Conservation (phyloP, 1,284 basidiomycete species). For the Flammula alnicola region DNA sequence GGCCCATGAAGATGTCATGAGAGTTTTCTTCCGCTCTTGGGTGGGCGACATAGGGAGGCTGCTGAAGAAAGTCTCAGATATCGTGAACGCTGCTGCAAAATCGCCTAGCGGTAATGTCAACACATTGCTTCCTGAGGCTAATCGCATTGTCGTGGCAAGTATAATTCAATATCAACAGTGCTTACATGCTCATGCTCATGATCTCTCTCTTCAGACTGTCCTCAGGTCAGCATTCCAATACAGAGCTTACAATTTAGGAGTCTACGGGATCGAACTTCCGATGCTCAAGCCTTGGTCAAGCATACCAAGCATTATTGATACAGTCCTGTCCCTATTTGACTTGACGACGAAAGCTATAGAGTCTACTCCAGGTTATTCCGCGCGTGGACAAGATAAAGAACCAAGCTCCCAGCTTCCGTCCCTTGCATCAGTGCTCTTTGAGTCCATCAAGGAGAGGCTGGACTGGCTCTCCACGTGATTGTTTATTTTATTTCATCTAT, state of each 20-base stretch:
- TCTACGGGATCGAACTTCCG: slow-evolving; percentile 79
- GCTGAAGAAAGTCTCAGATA: slow-evolving; percentile 56
- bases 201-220: slow-evolving; percentile 58
- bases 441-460: slow-evolving; percentile 74
- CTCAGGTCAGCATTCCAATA: slow-evolving; percentile 76
- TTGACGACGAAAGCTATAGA: slow-evolving; percentile 61
- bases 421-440: slow-evolving; percentile 72
- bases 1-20: slow-evolving; percentile 76
- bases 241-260: slow-evolving; percentile 68
- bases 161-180: background rate
- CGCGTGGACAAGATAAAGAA: slow-evolving; percentile 29
- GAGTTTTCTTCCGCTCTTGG: slow-evolving; percentile 84
- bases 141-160: slow-evolving; percentile 71
- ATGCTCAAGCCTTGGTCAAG: slow-evolving; percentile 89
- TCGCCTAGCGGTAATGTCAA: slow-evolving; percentile 45
- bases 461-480: slow-evolving; percentile 68
- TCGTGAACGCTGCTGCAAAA: slow-evolving; percentile 45
- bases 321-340: slow-evolving; percentile 76
- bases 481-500: no score
- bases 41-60: slow-evolving; percentile 64
- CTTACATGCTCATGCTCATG: slow-evolving; percentile 3
- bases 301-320: slow-evolving; percentile 66
- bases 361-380: slow-evolving; percentile 34
- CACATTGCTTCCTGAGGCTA: slow-evolving; percentile 68
- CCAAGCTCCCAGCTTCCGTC: slow-evolving; percentile 71